These are phyloP conservation scores for Globisporangium carolinianum DNA, from an alignment of 352 stramenopile species.

Conservation along the genomic window DNA sequence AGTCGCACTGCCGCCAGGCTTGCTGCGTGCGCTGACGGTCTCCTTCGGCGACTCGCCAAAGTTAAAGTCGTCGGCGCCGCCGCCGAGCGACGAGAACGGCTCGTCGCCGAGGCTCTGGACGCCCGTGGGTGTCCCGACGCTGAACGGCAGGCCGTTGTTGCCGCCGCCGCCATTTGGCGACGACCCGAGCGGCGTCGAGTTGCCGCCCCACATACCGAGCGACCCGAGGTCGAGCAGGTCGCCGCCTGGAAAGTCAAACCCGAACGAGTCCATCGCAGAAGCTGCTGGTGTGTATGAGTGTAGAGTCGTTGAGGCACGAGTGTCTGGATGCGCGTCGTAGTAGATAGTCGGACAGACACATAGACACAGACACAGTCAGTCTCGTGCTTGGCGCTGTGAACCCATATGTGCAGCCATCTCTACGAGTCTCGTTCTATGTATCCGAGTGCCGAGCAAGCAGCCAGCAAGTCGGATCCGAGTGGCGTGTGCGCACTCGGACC, in stretches of 20 bases:
- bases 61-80: constrained; percentile 60
- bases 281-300: background rate
- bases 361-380: too few relatives aligned
- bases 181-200: constrained; percentile 52
- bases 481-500: too few relatives aligned
- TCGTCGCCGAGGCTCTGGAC: constrained; percentile 80
- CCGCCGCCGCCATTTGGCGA: constrained; percentile 43
- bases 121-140: constrained; percentile 76
- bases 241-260: constrained; percentile 71
- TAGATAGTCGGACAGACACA: too few relatives aligned
- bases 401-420: too few relatives aligned
- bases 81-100: constrained; percentile 43
- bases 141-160: constrained; percentile 53
- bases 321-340: too few relatives aligned
- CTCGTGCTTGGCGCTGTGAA: too few relatives aligned
- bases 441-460: too few relatives aligned
- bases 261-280: constrained; percentile 70
- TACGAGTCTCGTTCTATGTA: too few relatives aligned
- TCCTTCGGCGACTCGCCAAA: constrained; percentile 77
- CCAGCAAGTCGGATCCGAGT: too few relatives aligned
- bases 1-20: constrained; percentile 5
- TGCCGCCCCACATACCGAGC: constrained; percentile 60
- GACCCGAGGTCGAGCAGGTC: constrained; percentile 75
- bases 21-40: constrained; percentile 12
- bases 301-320: background rate